A percentile compares a stretch with the other conserved stretches of the same genome.
Conservation (phyloP, 1,284 basidiomycete genomes). For the Apiotrichum montevideense region DNA sequence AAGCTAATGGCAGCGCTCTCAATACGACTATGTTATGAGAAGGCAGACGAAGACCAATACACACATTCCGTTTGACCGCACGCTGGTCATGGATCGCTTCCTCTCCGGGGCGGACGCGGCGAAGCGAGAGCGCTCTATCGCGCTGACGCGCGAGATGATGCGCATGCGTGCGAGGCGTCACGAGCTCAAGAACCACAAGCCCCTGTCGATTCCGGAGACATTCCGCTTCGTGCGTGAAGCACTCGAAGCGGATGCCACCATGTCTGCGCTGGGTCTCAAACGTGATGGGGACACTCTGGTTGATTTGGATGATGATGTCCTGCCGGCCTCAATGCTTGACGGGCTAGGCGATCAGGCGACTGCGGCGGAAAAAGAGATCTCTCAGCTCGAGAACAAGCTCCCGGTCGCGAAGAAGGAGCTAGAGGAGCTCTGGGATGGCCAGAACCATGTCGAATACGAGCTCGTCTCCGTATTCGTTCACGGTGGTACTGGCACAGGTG, state of each 20-base stretch:
- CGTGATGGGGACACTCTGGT: background rate
- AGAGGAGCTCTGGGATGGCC: conserved; percentile 70
- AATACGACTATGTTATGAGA: conserved; percentile 65
- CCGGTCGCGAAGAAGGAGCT: conserved; percentile 61
- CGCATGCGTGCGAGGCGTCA: conserved; percentile 61
- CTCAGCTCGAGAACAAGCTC: conserved; percentile 55
- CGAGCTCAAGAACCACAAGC: conserved; percentile 54
- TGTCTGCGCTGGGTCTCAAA: background rate
- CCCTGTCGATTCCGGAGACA: conserved; percentile 30
- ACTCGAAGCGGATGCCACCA: conserved; percentile 39
- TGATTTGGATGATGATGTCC: conserved; percentile 47
- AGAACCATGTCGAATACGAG: conserved; percentile 69
- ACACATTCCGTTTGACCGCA: conserved; percentile 83
- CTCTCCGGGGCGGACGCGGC: conserved; percentile 64
- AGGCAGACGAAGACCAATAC: conserved; percentile 94
- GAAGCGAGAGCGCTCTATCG: conserved; percentile 64
- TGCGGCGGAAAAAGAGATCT: conserved; percentile 58
- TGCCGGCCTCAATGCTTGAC: conserved; percentile 25
- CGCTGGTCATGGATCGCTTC: conserved; percentile 86
- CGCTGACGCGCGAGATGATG: conserved; percentile 62
- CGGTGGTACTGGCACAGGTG: conserved; percentile 58
- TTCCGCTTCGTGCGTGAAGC: conserved; percentile 29
- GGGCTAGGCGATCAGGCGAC: conserved; percentile 52
- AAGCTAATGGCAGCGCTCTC: conserved; percentile 62
- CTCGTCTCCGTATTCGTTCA: conserved; percentile 95